phyloP scores from a whole-genome alignment of 495 filamentous ascomycete genomes.

The Entonaema liquescens region DNA sequence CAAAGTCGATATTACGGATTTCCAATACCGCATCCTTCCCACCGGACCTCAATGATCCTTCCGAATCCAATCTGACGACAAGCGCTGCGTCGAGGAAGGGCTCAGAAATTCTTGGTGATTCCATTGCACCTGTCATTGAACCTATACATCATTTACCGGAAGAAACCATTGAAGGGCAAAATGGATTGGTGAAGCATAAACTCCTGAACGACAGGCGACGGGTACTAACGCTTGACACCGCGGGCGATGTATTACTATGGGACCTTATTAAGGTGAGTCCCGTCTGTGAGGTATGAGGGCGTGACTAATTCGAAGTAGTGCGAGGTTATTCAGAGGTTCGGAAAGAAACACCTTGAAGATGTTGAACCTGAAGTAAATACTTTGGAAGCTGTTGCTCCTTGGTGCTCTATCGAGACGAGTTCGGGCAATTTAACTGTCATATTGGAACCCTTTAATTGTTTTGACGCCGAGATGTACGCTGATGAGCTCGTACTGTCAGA shows the following conservation, averaged over 20 bases:
- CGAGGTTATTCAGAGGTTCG: constrained; percentile 82
- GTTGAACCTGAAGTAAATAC: constrained; percentile 90
- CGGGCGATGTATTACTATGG: constrained; percentile 96
- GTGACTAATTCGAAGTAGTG: constrained; percentile 64
- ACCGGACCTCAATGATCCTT: constrained; percentile 39
- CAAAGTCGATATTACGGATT: constrained; percentile 76
- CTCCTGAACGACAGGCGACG: constrained; percentile 90
- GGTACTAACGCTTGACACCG: constrained; percentile 91
- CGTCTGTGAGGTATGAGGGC: background rate
- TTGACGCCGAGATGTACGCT: constrained; percentile 97
- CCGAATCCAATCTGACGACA: constrained; percentile 58
- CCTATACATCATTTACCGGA: constrained; percentile 80
- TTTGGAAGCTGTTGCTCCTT: constrained; percentile 85
- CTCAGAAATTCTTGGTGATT: constrained; percentile 69
- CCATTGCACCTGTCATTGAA: constrained; percentile 63
- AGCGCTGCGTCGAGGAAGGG: constrained; percentile 61
- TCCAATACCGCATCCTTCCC: constrained; percentile 85
- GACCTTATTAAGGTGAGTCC: constrained; percentile 79
- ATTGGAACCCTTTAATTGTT: constrained; percentile 93
- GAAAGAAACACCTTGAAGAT: constrained; percentile 92
- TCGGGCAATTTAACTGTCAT: constrained; percentile 91
- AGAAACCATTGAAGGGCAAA: constrained; percentile 92
- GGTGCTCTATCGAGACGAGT: constrained; percentile 93
- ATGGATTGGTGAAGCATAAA: constrained; percentile 92
- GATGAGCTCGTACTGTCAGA: constrained; percentile 82